Evolutionary conservation across 768 basidiomycete genomes (phyloP), one percentile per base, ranked within the genome.

Genomic region (Tremella mesenterica): DNA sequence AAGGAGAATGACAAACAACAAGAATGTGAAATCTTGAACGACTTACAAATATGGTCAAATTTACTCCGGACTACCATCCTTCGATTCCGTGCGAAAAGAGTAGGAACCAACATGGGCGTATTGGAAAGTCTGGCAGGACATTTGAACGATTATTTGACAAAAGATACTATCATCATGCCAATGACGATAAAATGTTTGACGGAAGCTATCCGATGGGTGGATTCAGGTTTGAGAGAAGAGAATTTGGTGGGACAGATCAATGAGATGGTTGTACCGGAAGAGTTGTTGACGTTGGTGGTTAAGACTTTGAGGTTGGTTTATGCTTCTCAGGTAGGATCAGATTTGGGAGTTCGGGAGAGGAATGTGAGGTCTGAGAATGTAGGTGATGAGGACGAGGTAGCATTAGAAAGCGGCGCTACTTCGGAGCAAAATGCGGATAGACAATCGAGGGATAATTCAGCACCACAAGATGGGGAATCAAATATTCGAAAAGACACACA

Each of bases 21-120:
- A n/a, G n/a, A n/a, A n/a, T n/a, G n/a, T n/a, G n/a, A n/a, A n/a
- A n/a, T n/a, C n/a, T n/a, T n/a, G n/a, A n/a, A 52, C 12, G 62
- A 65, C 44, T 48, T 69, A 21, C 43, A 27, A 8, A 56, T 56
- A 14, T 69, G 67, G 67, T 47, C 61, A 44, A 27, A 14, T 28
- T 44, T 69, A 20, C 49, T 69, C n/a, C 43, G 52, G 36, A 57
- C 50, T 7, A 62, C 62, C 7, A 57, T 64, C 13, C 33, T 54
- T 21, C 52, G 67, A 5, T 69, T 62, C 51, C 44, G 64, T 36
- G 67, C 67, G 10, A 69, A 65, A 44, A 26, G 58, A 18, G 58
- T 64, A 4, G 67, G 64, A 28, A 47, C 64, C 29, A 69, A 69
- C 48, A 38, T 57, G 27, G 67, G 67, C 29, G 62, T 69, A 9